These are phyloP conservation scores for Lentinula aciculospora DNA, from an alignment of 768 basidiomycete species.

Conservation along the genomic window DNA sequence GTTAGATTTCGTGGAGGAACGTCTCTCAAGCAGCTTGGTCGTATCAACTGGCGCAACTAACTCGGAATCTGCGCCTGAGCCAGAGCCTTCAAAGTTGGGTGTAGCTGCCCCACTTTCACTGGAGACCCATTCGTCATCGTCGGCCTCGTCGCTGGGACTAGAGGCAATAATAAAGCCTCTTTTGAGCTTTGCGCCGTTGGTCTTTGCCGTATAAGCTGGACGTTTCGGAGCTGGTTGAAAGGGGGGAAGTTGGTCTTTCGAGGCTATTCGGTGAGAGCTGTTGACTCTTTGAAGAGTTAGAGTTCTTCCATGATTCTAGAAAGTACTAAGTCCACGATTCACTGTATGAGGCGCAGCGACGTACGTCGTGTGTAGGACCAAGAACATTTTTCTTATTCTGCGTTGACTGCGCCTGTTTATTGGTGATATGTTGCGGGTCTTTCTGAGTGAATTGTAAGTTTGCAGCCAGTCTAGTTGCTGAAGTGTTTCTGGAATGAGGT, in stretches of 20 bases:
- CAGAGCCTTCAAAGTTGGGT: constrained; percentile 44
- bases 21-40: constrained; percentile 10
- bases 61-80: constrained; percentile 35
- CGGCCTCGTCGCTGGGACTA: constrained; percentile 40
- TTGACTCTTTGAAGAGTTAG: constrained; percentile 22
- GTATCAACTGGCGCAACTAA: constrained; percentile 20
- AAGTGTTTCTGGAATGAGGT: constrained; percentile 60
- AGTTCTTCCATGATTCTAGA: constrained; percentile 21
- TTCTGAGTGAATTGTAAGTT: constrained; percentile 70
- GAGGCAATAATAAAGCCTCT: constrained; percentile 52
- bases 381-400: constrained; percentile 45
- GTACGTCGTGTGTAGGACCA: constrained; percentile 35
- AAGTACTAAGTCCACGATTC: constrained; percentile 12
- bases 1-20: not conserved
- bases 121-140: constrained; percentile 75
- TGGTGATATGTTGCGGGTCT: constrained; percentile 31
- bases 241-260: constrained; percentile 20
- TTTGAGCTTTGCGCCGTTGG: constrained; percentile 32
- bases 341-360: constrained; percentile 16
- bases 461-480: constrained; percentile 50
- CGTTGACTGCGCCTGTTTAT: constrained; percentile 32
- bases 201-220: constrained; percentile 17
- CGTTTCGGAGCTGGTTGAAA: constrained; percentile 15
- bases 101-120: constrained; percentile 74
- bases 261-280: constrained; percentile 30